Base-by-base conservation (phyloP, 176 grass and related monocot species). In the Tillandsia fasciculata region DNA sequence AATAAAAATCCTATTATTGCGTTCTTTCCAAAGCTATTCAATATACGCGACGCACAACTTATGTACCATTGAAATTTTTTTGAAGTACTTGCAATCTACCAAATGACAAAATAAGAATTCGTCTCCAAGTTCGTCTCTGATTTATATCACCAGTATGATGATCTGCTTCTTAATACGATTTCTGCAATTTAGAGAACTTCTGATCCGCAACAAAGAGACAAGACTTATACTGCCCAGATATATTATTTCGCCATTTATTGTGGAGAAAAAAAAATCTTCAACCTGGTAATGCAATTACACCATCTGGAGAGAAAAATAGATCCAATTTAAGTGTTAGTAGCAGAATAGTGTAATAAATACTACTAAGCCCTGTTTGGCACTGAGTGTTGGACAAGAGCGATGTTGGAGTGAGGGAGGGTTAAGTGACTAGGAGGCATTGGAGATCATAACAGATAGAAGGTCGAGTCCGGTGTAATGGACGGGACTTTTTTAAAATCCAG, bases 231-330 rank as follows among this genome's bases (percentile, higher is more conserved):
- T 61, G 56, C 56, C 56, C 56, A 0, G 22, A 15, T 17, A 61
- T 20, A 7, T 4, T 61, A 61, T 61, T 61, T 61, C 2, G 56
- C 54, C 3, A 7, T 7, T 58, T 13, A 18, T 17, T 7, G 56
- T 61, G 56, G 10, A 22, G 56, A 58, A 58, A 18, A 18, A 17
- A n/a, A 61, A 61, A 61, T 61, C 33, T 42, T 42, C 33, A 42
- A 42, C 22, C 56, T 61, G 56, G 22, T 23, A 61, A 15, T 61
- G 56, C 56, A 61, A 9, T 61, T 20, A 61, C 56, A 61, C 22
- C 56, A 61, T 61, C 56, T 61, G 56, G 17, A 61, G 56, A 61
- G 56, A 61, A n/a, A 61, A 20, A 61, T 23, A 20, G 15, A 61
- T n/a, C 8, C 15, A 10, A 15, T 17, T 57, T 17, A 6, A 57